These are phyloP conservation scores for Metroxylon sagu DNA, from an alignment of 176 grass and related monocot genomes.

Conservation along the genomic window DNA sequence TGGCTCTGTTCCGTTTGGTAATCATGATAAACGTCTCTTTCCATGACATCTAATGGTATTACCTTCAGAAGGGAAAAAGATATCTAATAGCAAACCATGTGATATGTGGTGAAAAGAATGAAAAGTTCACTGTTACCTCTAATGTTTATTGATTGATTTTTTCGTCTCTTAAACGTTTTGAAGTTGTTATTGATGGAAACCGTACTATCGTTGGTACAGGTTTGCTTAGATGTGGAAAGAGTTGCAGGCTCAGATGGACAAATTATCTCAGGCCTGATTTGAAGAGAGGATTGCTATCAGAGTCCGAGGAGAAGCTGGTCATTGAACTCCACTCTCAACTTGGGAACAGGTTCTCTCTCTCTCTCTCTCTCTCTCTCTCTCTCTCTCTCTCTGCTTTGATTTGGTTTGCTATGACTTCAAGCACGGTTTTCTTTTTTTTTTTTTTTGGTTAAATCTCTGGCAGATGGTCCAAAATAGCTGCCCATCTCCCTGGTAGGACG, in stretches of 20 bases:
- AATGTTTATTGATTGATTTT: too few relatives aligned
- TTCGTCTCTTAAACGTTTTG: too few relatives aligned
- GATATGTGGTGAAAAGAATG: too few relatives aligned
- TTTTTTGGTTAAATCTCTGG: not conserved
- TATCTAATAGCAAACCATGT: too few relatives aligned
- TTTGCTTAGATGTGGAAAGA: slow-evolving; percentile 3
- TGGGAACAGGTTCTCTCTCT: not conserved
- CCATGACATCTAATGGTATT: too few relatives aligned
- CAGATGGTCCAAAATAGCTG: slow-evolving; percentile 9
- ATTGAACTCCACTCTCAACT: slow-evolving; percentile 9
- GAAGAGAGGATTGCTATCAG: slow-evolving; percentile 8
- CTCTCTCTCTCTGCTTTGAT: not conserved
- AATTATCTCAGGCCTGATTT: slow-evolving; percentile 10
- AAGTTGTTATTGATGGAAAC: too few relatives aligned
- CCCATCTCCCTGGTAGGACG: slow-evolving; percentile 7
- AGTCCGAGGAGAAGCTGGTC: slow-evolving; percentile 6
- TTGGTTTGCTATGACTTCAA: not conserved
- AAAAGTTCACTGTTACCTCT: too few relatives aligned
- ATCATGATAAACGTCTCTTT: too few relatives aligned
- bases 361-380: too few relatives aligned
- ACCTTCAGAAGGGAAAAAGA: too few relatives aligned
- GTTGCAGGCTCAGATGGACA: slow-evolving; percentile 9
- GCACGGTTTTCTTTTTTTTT: not conserved
- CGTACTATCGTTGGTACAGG: not conserved
- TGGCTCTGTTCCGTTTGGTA: too few relatives aligned